These are phyloP conservation scores for Aureobasidium mangrovei DNA, from an alignment of 2,329 filamentous ascomycete genomes.

Conservation along the genomic window DNA sequence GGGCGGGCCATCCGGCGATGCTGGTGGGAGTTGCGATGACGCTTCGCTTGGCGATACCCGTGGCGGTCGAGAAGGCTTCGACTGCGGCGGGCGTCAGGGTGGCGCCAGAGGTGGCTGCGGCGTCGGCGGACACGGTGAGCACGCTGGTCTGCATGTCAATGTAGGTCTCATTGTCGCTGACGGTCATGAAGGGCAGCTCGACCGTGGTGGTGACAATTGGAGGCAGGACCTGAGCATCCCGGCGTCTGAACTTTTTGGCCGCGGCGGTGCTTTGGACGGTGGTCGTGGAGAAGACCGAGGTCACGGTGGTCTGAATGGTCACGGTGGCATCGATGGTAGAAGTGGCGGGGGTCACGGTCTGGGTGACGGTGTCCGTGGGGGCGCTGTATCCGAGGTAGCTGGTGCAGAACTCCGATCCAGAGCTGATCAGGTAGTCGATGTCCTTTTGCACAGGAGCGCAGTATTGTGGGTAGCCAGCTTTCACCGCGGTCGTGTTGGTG, in stretches of 20 bases:
- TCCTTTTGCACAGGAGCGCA: neutral
- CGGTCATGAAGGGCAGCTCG: slow-evolving; percentile 3
- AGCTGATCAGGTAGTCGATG: neutral
- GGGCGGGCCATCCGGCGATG: slow-evolving; percentile 5
- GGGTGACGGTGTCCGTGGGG: neutral
- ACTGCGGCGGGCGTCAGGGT: neutral
- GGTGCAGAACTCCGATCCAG: neutral
- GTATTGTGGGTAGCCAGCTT: slow-evolving; percentile 9
- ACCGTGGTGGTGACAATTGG: slow-evolving; percentile 5
- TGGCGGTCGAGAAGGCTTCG: neutral
- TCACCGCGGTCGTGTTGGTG: slow-evolving; percentile 12
- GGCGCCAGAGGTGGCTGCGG: slow-evolving; percentile 3
- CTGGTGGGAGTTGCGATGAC: slow-evolving; percentile 7
- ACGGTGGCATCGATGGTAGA: neutral
- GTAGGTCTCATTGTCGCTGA: neutral
- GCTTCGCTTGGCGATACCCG: neutral
- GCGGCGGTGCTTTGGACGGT: neutral
- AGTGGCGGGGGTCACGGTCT: neutral
- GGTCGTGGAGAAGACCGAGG: neutral
- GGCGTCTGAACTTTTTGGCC: neutral
- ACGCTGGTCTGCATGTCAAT: slow-evolving; percentile 1
- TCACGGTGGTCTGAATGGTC: neutral
- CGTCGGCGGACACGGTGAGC: neutral
- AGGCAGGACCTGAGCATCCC: neutral
- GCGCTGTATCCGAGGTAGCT: neutral